Evolutionary conservation across 2,329 filamentous ascomycete genomes (phyloP), one percentile per base, ranked within the genome.

Genomic region (Zasmidium angulare): DNA sequence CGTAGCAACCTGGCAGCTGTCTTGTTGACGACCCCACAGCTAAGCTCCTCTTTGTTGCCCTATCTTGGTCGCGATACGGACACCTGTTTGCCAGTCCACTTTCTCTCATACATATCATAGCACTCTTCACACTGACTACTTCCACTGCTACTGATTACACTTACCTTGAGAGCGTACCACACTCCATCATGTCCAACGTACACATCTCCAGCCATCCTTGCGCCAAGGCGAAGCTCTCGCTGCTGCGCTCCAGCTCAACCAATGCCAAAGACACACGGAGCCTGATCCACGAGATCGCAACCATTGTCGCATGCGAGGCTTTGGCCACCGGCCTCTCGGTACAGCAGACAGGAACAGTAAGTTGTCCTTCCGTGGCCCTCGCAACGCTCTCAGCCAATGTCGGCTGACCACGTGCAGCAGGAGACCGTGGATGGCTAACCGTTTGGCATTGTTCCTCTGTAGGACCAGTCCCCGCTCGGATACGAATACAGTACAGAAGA

Each of bases 181-280:
- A 6, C 26, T 11, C 11, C 26, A 60, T 43, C 55, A 66, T 66
- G 64, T 53, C 62, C 52, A 87, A 86, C 71, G 79, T 85, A 36
- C 91, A 95, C 78, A 79, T 96, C 73, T 96, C 92, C 43, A 80
- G 80, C 17, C 93, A 98, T 76, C 93, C 93, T 36, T 96, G 91
- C 76, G 82, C 97, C 46, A 82, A 84, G 69, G 91, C 89, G 68
- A 98, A 98, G 81, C 86, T 98, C 70, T 93, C 90, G 67, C 90
- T 95, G 78, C 85, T 98, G 50, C 89, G 93, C 61, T 95, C 90
- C 46, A 81, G 85, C 58, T 82, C 80, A 46, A 86, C 90, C 53
- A 84, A 82, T 60, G 82, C 90, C 2, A 84, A 87, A 60, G 90
- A 96, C 57, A 92, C 91, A 67, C 92, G 93, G 76, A 77, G 83